Evolutionary conservation across 1,284 basidiomycete genomes (phyloP).

Genomic region (Athelia sp.): DNA sequence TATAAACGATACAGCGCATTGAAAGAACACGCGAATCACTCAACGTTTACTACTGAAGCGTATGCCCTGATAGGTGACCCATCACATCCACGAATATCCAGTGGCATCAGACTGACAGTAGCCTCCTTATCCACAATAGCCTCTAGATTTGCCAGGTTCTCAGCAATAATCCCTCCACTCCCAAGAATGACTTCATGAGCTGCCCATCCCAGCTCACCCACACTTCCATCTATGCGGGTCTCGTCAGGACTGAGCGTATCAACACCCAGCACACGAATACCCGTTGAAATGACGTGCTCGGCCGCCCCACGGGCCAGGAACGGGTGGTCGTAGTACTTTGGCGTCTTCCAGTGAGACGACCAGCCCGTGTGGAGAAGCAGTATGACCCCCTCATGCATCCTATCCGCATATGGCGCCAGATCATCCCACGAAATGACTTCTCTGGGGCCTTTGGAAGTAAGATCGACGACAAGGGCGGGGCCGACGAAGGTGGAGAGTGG

Average conservation of each 20-base stretch:
- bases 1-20: neutral
- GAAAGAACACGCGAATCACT: neutral
- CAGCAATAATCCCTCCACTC: slow-evolving; percentile 55
- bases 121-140: slow-evolving; percentile 33
- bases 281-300: slow-evolving; percentile 38
- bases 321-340: slow-evolving; percentile 56
- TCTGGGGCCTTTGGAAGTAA: slow-evolving; percentile 32
- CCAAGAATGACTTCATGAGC: slow-evolving; percentile 56
- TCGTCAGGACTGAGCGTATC: slow-evolving; percentile 66
- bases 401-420: slow-evolving; percentile 29
- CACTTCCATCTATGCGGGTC: slow-evolving; percentile 35
- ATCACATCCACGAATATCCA: slow-evolving; percentile 53
- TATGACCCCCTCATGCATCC: slow-evolving; percentile 33
- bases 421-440: slow-evolving; percentile 49
- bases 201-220: slow-evolving; percentile 33
- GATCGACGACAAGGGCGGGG: slow-evolving; percentile 44
- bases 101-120: slow-evolving; percentile 50
- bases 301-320: slow-evolving; percentile 53
- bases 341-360: slow-evolving; percentile 47
- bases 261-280: slow-evolving; percentile 51
- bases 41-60: slow-evolving; percentile 31
- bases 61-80: slow-evolving; percentile 64
- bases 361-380: slow-evolving; percentile 57
- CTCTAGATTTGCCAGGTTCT: slow-evolving; percentile 56
- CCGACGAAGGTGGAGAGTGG: slow-evolving; percentile 46